Base-by-base conservation (phyloP, 164 flowering plant genomes). In the Umbellularia californica region DNA sequence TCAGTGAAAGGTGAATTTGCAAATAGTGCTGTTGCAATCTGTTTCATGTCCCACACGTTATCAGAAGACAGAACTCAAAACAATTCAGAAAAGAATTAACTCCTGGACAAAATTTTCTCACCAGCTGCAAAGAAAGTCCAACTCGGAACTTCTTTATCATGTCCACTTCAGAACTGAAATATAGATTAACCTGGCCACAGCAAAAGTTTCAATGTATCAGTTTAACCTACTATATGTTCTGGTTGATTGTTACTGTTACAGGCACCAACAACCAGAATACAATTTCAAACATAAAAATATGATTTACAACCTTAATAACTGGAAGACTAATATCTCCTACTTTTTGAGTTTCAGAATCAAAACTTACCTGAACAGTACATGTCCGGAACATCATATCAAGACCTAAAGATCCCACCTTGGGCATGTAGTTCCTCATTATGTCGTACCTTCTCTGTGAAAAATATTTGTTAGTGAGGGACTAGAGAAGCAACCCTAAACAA, bases 331-430 rank as follows among this genome's bases (percentile, higher is more conserved):
- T 41, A 0, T 41, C 47, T 41, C 11, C 0, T 7, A 7, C 47
- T 41, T 9, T 41, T 41, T 7, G 1, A 41, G 47, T 41, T 41
- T 41, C 47, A 41, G 47, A 9, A 67, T 24, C n/a, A 20, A 58
- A 7, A 58, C 83, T 76, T 63, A 96, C 99, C 97, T 96, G 99
- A 74, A 96, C 99, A 62, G 99, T 94, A 80, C 99, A 94, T 50
- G 99, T 96, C 77, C 99, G 87, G 80, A 92, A 94, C 98, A 96
- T 94, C 97, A 92, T 96, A 81, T 96, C 99, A 73, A 91, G 97
- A 66, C 98, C 97, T 74, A 94, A 89, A 47, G 97, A 77, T 22
- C 98, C 99, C 81, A 96, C 99, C 84, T 89, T 90, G 28, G 98
- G 98, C 97, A 92, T 94, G 87, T 94, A 94, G 75, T 90, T 92